Base-by-base conservation (phyloP, 495 filamentous ascomycete genomes). In the Penicillium atrosanguineum region DNA sequence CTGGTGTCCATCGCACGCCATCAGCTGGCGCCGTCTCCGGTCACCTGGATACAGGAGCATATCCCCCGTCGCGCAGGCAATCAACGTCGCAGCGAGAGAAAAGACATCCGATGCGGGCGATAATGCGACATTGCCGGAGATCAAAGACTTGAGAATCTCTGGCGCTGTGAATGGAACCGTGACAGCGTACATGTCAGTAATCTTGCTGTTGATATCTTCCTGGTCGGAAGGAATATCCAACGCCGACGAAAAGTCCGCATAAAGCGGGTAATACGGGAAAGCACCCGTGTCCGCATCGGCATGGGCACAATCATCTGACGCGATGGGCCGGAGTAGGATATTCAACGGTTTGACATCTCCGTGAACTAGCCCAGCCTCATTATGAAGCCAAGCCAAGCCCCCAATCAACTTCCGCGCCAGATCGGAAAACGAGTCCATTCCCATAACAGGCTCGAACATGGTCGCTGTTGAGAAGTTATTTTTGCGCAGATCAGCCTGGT, bases 171-270 rank as follows among this genome's bases (percentile, higher is more conserved):
- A 86, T 8, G 82, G 82, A 23, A 78, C 77, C 6, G 83, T 86
- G 7, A 81, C 65, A 26, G 82, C 82, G 1, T 73, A 70, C 50
- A 70, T 56, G 1, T 72, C 67, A 6, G 72, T 58, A 47, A 61
- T 14, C 1, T 34, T 34, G 31, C 11, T 14, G 31, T 34, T 12
- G 8, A 34, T 34, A 4, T 34, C 14, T 15, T 34, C 31, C 31
- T 12, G 3, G 31, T 63, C 34, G 7, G 63, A 21, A 0, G 56
- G 45, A 26, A 75, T 56, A 14, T 68, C 56, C 25, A 77, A 68
- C 0, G 81, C 77, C n/a, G 83, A 83, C 1, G 82, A 85, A 60
- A 86, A 86, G 60, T 85, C 83, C 14, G 77, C 77, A 44, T 79
- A 80, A 1, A 84, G 60, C 14, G 80, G 76, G 26, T 75, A 64